A percentile compares a stretch with the other conserved stretches of the same genome.
Evolutionary conservation across 768 basidiomycete species (phyloP).

Genomic region (Suillus ampliporus): DNA sequence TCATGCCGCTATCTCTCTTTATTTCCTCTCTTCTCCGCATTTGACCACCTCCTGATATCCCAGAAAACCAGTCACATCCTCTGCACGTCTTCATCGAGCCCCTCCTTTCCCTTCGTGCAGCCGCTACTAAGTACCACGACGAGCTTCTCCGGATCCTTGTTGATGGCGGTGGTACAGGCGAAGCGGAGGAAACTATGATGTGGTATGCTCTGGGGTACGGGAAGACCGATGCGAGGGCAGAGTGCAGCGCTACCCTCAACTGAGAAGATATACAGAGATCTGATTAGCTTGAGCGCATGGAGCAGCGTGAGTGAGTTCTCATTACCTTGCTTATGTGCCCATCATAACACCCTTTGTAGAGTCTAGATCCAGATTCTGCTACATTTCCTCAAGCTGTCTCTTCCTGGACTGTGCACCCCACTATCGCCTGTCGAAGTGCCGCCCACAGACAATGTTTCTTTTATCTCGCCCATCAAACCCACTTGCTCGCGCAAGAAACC

Average conservation of each 20-base stretch:
- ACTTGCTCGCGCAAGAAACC: slow-evolving; percentile 25
- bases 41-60: slow-evolving; percentile 29
- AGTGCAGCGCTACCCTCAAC: no score
- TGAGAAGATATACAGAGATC: no score
- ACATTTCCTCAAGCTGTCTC: slow-evolving; percentile 65
- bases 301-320: slow-evolving; percentile 64
- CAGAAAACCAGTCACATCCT: slow-evolving; percentile 48
- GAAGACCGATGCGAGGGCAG: no score
- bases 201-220: no score
- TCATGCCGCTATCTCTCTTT: no score
- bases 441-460: slow-evolving; percentile 22
- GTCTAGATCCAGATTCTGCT: slow-evolving; percentile 79
- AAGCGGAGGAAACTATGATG: slow-evolving; percentile 73
- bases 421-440: slow-evolving; percentile 35
- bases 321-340: background rate
- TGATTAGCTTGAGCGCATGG: slow-evolving; percentile 66
- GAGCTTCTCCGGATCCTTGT: slow-evolving; percentile 66
- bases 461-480: slow-evolving; percentile 12
- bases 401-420: slow-evolving; percentile 52
- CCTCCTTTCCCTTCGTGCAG: slow-evolving; percentile 54
- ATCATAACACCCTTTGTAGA: slow-evolving; percentile 41
- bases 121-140: slow-evolving; percentile 63
- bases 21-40: no score
- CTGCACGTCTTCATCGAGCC: no score
- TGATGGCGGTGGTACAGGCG: slow-evolving; percentile 26